A percentile compares a stretch with the other conserved stretches of the same genome.
These are phyloP conservation scores for Omphalea diandra DNA, from an alignment of 441 rosid genomes.

Conservation along the genomic window DNA sequence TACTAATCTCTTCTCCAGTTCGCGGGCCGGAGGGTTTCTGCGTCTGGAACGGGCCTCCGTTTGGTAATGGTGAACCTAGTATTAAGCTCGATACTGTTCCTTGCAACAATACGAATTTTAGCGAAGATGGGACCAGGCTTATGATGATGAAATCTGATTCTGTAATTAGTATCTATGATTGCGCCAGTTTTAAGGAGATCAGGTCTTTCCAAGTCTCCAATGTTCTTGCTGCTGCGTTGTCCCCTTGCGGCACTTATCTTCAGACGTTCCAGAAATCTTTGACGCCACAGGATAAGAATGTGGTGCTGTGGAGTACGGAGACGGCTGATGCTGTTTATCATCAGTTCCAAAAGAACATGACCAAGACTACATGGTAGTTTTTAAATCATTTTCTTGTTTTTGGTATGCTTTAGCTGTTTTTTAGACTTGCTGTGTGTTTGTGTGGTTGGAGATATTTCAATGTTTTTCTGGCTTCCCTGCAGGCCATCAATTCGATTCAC, in stretches of 20 bases:
- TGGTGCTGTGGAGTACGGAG: slow-evolving; percentile 58
- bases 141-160: slow-evolving; percentile 63
- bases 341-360: slow-evolving; percentile 74
- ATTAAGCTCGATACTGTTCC: slow-evolving; percentile 57
- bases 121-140: slow-evolving; percentile 72
- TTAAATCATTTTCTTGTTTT: slow-evolving; percentile 3
- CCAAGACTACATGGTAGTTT: slow-evolving; percentile 78
- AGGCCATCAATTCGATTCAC: slow-evolving; percentile 84
- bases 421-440: neutral
- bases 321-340: slow-evolving; percentile 65
- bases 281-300: slow-evolving; percentile 80
- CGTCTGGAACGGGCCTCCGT: slow-evolving; percentile 88
- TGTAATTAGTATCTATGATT: slow-evolving; percentile 54
- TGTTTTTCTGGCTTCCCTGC: slow-evolving; percentile 28
- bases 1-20: slow-evolving; percentile 33
- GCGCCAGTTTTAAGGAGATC: slow-evolving; percentile 52
- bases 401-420: neutral
- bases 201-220: slow-evolving; percentile 55
- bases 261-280: slow-evolving; percentile 83
- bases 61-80: slow-evolving; percentile 53
- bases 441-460: neutral
- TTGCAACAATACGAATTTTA: slow-evolving; percentile 57
- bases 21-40: slow-evolving; percentile 74
- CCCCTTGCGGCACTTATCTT: slow-evolving; percentile 76
- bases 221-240: slow-evolving; percentile 60